Evolutionary conservation across 2,329 filamentous ascomycete genomes (phyloP), one percentile per base, ranked within the genome.

Genomic region (Sarocladium brachiariae): DNA sequence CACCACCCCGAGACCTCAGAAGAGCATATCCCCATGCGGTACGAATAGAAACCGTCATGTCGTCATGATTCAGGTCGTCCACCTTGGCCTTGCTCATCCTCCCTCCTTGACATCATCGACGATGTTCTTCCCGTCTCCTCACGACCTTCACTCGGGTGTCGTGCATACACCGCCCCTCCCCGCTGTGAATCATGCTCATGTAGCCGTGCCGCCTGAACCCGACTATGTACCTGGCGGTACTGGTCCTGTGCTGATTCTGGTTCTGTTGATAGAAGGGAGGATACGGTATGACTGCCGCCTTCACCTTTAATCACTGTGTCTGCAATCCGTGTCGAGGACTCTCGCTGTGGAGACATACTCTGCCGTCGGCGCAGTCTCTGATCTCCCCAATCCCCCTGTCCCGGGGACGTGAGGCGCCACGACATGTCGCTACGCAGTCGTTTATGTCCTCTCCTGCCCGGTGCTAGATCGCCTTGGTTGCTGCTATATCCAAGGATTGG

Each of bases 401-500:
- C 4, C 19, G 47, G 31, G n/a, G 56, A 52, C 6, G 59, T 54
- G 55, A 61, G 59, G 53, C 65, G 66, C 54, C 65, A 68, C 2
- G 66, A 65, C 16, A 68, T 58, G 41, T 69, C 67, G 53, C 67
- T 69, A 47, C 61, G 64, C 38, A 68, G 66, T 5, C 67, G 64
- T 19, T 65, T 63, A 37, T 69, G 67, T 4, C 58, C 60, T 48
- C 58, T 59, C 27, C 59, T 58, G 51, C 54, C 56, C 27, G 63
- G 56, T 18, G 25, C 37, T 18, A 11, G 19, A 16, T 11, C 63
- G 50, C 16, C 45, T 57, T 61, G 52, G 38, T 33, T 50, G 34
- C n/a, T n/a, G n/a, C 30, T 38, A 54, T 58, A 49, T 63, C 63
- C 35, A 55, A 54, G 48, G 63, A 63, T 3, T 59, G 63, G 64